Evolutionary conservation across 192 early-diverging fungal genomes (phyloP), one percentile per base, ranked within the genome.

Genomic region (Backusella psychrophila): DNA sequence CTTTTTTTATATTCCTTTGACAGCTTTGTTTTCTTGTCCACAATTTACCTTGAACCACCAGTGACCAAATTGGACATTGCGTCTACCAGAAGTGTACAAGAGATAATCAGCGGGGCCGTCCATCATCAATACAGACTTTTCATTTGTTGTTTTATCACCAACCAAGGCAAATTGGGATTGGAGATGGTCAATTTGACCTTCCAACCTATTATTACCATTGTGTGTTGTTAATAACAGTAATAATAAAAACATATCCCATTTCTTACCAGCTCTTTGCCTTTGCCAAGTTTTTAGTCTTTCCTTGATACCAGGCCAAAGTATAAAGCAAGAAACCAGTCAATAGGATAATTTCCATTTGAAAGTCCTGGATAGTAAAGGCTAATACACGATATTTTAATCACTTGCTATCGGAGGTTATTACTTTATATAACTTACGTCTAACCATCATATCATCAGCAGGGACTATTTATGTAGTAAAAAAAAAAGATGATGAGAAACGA

Each of bases 61-160:
- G 73, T 94, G 91, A 4, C 87, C 87, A 79, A 84, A 90, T 75
- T 90, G 85, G 84, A 92, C 90, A 78, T 88, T 75, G 19, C 88
- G 80, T 7, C 95, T 86, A 3, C 95, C 95, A 75, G 91, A 90
- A 49, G 90, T 90, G 71, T 94, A 95, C 44, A 95, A 87, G 23
- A 95, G 77, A 83, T 89, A 92, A 74, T 95, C 91, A 1, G 88
- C 67, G 4, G 93, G 91, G 44, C 91, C 91, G 79, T 96, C 95
- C 73, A 88, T 78, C 33, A 90, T 79, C 42, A 93, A 71, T 70
- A 78, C 77, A n/a, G 73, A 49, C 6, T 49, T 46, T 15, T 31
- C 44, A 79, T 83, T 82, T 69, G 88, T 88, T 11, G 74, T 66
- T 29, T 81, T 78, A 73, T 92, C 87, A 36, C 94, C 94, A 21